These are phyloP conservation scores for Laguncularia racemosa DNA, from an alignment of 345 rosid genomes.

Conservation along the genomic window DNA sequence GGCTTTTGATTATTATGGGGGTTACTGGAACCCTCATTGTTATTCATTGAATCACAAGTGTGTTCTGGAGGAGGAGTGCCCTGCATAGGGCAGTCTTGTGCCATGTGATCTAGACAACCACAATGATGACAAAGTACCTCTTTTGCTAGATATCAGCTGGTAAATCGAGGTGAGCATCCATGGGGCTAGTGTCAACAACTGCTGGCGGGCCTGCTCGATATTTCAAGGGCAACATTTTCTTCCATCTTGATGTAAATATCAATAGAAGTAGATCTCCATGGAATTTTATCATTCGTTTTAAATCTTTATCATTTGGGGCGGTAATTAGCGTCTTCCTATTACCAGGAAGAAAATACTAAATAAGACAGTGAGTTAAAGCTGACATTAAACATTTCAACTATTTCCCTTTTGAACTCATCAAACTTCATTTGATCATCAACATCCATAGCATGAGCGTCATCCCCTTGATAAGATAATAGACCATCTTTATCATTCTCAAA, in stretches of 20 bases:
- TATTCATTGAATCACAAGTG: too few relatives aligned
- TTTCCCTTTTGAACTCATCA: constrained; percentile 52
- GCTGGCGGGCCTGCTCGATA: constrained; percentile 80
- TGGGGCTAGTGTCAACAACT: constrained; percentile 39
- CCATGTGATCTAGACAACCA: too few relatives aligned
- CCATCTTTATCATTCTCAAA: constrained; percentile 44
- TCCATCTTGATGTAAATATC: constrained; percentile 63
- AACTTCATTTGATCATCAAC: constrained; percentile 43
- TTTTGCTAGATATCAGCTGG: constrained; percentile 44
- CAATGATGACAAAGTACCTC: too few relatives aligned
- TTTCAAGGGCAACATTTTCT: constrained; percentile 44
- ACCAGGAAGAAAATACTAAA: constrained; percentile 84
- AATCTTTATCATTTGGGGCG: constrained; percentile 59
- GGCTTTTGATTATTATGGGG: too few relatives aligned
- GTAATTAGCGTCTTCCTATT: constrained; percentile 78
- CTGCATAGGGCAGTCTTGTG: constrained; percentile 59
- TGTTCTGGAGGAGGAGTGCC: too few relatives aligned
- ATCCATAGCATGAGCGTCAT: constrained; percentile 65
- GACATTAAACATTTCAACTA: constrained; percentile 56
- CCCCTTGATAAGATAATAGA: constrained; percentile 42
- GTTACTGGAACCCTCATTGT: too few relatives aligned
- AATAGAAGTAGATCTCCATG: constrained; percentile 38
- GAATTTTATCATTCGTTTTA: constrained; percentile 57
- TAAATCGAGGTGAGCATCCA: constrained; percentile 23
- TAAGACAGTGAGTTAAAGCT: constrained; percentile 30